These are phyloP conservation scores for Zygosaccharomyces sapae DNA, from an alignment of 1,139 yeast species.

Conservation along the genomic window DNA sequence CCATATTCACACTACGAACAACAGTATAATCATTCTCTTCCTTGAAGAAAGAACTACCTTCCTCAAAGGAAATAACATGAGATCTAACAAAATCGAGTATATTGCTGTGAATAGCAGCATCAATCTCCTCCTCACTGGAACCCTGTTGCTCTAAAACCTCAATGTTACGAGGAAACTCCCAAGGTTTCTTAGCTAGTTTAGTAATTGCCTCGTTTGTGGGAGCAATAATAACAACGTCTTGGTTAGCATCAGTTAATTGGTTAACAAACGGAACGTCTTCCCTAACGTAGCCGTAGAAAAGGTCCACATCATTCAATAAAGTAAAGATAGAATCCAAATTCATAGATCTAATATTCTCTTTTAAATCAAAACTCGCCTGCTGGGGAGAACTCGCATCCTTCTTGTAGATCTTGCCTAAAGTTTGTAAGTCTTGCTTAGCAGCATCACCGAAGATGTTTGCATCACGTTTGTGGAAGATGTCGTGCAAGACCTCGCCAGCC, in stretches of 20 bases:
- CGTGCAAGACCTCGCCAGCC: background rate
- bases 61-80: conserved; percentile 45
- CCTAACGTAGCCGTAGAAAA: conserved; percentile 26
- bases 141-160: conserved; percentile 29
- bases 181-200: conserved; percentile 49
- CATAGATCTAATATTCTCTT: conserved; percentile 3
- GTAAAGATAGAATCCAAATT: conserved; percentile 24
- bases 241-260: conserved; percentile 18
- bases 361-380: conserved; percentile 3
- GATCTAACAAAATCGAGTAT: conserved; percentile 49
- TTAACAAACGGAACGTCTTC: conserved; percentile 20
- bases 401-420: conserved; percentile 1
- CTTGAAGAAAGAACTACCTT: conserved; percentile 14
- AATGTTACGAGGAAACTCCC: conserved; percentile 59
- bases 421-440: background rate
- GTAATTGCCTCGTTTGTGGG: conserved; percentile 56
- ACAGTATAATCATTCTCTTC: conserved; percentile 24
- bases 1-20: conserved; percentile 26
- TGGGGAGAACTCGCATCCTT: conserved; percentile 2
- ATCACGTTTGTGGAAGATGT: background rate
- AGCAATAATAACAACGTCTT: conserved; percentile 47
- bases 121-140: conserved; percentile 41
- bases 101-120: conserved; percentile 44
- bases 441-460: conserved; percentile 1
- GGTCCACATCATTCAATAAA: conserved; percentile 19